Base-by-base conservation (phyloP, 805 yeast genomes). In the Kodamaea lidongshanica region DNA sequence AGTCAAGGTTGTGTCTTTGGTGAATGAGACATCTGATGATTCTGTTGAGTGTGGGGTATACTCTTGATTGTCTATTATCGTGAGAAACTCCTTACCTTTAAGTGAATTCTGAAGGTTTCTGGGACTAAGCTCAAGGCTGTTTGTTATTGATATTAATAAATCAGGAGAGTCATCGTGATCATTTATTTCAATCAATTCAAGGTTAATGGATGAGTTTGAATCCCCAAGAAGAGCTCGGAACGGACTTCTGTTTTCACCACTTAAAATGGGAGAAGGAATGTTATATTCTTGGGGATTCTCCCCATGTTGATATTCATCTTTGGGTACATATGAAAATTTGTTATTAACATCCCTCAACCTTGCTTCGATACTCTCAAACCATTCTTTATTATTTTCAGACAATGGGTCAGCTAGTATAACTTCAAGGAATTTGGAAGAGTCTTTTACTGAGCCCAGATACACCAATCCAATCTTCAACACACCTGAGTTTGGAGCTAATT, bases 391-490 rank as follows among this genome's bases (percentile, higher is more conserved):
- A 8, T 41, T 42, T 8, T 39, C 44, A 9, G 69, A 50, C 28
- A 64, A 46, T 5, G 70, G 70, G 33, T 64, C 69, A 1, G 69
- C 61, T 22, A 64, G 45, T 7, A 64, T 37, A 3, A 54, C 35
- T 21, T 61, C 65, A 5, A 64, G 23, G n/a, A 64, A 19, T 29
- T 46, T 58, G n/a, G 65, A 53, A 2, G 41, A 28, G 6, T 23
- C 16, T 10, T 41, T 36, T 5, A 38, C 32, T 6, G 47, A 51
- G 32, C 50, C 49, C 19, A 52, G 57, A 37, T 63, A 62, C 1
- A 56, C 30, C 3, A 64, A 25, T 0, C 68, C 70, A 9, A 63
- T 47, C 25, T 44, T 45, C 4, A 62, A 38, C 14, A 39, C 35
- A 9, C 23, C 22, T 5, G 35, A 32, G 18, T 46, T 41, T 3